Conservation (phyloP, 139 green algal species). For the Picochlorum sp. region DNA sequence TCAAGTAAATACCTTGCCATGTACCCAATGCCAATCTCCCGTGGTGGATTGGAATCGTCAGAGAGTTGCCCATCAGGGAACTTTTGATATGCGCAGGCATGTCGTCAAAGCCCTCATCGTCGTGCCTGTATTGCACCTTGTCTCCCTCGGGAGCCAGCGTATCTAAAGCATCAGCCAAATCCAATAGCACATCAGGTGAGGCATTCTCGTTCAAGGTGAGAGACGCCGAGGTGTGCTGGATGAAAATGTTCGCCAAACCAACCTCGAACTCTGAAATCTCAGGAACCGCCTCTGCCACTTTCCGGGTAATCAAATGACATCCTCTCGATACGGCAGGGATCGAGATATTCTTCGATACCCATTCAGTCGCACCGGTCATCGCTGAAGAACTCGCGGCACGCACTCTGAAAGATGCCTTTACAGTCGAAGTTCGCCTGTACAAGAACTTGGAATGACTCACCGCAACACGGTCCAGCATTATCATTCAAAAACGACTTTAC, state of each 20-base stretch:
- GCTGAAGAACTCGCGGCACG: too few species aligned
- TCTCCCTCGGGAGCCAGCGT: slow-evolving; percentile 56
- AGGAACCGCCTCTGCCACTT: slow-evolving; percentile 31
- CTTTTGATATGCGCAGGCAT: slow-evolving; percentile 73
- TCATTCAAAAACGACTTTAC: too few species aligned
- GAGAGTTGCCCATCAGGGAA: slow-evolving; percentile 54
- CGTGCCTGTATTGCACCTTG: slow-evolving; percentile 51
- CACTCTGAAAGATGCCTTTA: too few species aligned
- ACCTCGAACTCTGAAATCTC: slow-evolving; percentile 55
- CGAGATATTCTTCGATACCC: slow-evolving; percentile 35
- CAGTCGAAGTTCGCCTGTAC: too few species aligned
- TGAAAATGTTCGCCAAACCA: slow-evolving; percentile 67
- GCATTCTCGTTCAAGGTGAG: slow-evolving; percentile 73
- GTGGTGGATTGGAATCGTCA: slow-evolving; percentile 46
- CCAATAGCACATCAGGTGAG: slow-evolving; percentile 38
- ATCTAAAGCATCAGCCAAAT: slow-evolving; percentile 66
- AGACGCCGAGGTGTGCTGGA: slow-evolving; percentile 57
- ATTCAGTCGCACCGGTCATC: slow-evolving; percentile 3
- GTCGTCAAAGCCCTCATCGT: slow-evolving; percentile 67
- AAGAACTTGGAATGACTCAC: too few species aligned
- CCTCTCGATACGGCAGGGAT: slow-evolving; percentile 39
- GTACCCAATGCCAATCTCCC: slow-evolving; percentile 59
- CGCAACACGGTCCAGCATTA: too few species aligned
- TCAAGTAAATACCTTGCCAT: slow-evolving; percentile 61
- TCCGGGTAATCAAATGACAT: slow-evolving; percentile 65